Evolutionary conservation across 176 grass and related monocot genomes (phyloP), one percentile per base, ranked within the genome.

Genomic region (Cymbopogon citratus): DNA sequence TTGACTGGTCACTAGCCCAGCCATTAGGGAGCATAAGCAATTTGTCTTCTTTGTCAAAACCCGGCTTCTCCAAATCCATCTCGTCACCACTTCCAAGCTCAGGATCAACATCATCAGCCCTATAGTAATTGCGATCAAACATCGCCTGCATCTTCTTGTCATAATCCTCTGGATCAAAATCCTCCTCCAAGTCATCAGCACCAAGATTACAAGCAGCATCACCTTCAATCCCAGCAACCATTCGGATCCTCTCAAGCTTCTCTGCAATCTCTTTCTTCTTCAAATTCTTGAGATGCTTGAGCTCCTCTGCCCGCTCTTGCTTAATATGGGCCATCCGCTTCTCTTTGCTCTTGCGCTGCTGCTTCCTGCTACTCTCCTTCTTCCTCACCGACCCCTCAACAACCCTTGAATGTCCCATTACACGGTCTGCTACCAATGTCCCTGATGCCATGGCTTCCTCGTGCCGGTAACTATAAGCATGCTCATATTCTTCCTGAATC

Each of bases 211-310:
- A 84, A 68, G 69, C 40, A 14, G 61, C 80, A 36, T 78, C 84
- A 1, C 86, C 73, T 63, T 81, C 88, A 23, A 99, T 85, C 48
- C 96, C 91, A 0, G 96, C 96, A 82, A 99, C 85, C 19, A 75
- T 80, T 10, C 41, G 73, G 66, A 99, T 91, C 77, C 80, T 93
- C 73, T 90, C 87, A 5, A 99, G 89, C 82, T 93, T 99, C 85
- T 93, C 92, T 18, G 89, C 76, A 38, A 99, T 99, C 91, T 96
- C 93, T 85, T 90, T 99, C 87, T 90, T 99, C 91, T 99, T 99
- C 73, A 99, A 57, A 77, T 99, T 99, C 77, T 96, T 99, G 48
- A 99, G 81, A 52, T 91, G 97, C 83, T 99, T 93, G 27, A 99
- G 75, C 87, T 99, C 93, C 56, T 99, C 89, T 6, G 82, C 85